These are phyloP conservation scores for Hamamelis virginiana DNA, from an alignment of 164 flowering plant species.

Conservation along the genomic window DNA sequence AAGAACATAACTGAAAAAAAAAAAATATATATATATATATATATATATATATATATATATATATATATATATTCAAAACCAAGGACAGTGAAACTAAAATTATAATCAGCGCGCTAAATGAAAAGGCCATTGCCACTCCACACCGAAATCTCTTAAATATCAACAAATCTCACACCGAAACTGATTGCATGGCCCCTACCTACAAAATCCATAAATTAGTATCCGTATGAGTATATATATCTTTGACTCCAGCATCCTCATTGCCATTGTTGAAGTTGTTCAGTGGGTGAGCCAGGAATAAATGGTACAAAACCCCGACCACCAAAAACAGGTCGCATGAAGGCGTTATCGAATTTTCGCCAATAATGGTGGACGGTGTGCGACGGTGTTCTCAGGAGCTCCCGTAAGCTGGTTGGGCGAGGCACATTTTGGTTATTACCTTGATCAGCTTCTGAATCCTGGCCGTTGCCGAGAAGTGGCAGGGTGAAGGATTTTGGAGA, in stretches of 20 bases:
- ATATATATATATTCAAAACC: not conserved
- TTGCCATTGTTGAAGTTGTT: constrained; percentile 34
- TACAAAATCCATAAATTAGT: not conserved
- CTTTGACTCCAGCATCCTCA: not conserved
- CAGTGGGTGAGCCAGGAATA: constrained; percentile 85
- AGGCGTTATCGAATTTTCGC: constrained; percentile 81
- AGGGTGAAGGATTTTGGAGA: constrained; percentile 61
- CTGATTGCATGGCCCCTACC: constrained; percentile 11
- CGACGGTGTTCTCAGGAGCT: constrained; percentile 59
- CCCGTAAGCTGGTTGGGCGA: constrained; percentile 63
- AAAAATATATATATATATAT: too few relatives aligned
- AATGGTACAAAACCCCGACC: constrained; percentile 85
- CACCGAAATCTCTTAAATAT: constrained; percentile 11
- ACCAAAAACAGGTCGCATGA: constrained; percentile 92
- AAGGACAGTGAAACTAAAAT: not conserved
- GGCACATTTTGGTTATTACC: constrained; percentile 19
- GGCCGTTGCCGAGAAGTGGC: constrained; percentile 65
- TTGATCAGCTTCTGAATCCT: constrained; percentile 40
- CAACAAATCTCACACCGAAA: constrained; percentile 15
- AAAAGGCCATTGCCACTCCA: constrained; percentile 3
- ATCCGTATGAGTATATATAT: constrained; percentile 1
- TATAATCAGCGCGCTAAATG: not conserved
- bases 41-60: too few relatives aligned
- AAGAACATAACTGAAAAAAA: not conserved
- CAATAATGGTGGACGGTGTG: constrained; percentile 80